phyloP scores from a whole-genome alignment of 2,329 filamentous ascomycete genomes.

The Cyclaneusma minus region DNA sequence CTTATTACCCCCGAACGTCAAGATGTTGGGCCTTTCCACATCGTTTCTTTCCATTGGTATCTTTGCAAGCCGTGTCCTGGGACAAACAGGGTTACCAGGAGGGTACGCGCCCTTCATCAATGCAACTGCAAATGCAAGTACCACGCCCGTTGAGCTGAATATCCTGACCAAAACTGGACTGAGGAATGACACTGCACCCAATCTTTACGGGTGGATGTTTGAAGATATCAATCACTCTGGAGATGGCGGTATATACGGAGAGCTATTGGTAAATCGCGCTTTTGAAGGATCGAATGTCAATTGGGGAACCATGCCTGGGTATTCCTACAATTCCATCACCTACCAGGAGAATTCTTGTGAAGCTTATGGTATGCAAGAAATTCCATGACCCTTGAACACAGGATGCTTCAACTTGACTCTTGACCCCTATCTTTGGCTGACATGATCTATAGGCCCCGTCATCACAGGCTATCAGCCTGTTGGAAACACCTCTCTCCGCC shows the following conservation, averaged over 20 bases:
- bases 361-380: slow-evolving; percentile 7
- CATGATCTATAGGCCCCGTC: slow-evolving; percentile 25
- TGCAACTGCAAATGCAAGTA: no score
- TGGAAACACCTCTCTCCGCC: slow-evolving; percentile 6
- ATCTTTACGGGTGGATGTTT: slow-evolving; percentile 17
- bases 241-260: slow-evolving; percentile 58
- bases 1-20: no score
- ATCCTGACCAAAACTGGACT: slow-evolving; percentile 3
- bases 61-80: no score
- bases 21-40: no score
- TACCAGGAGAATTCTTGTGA: slow-evolving; percentile 8
- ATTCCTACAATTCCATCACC: slow-evolving; percentile 3
- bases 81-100: no score
- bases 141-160: slow-evolving; percentile 10
- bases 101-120: no score
- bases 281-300: slow-evolving; percentile 33
- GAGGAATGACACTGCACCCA: slow-evolving; percentile 13
- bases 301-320: slow-evolving; percentile 4
- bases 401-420: background rate
- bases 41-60: no score
- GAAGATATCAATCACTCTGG: slow-evolving; percentile 20
- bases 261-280: slow-evolving; percentile 52
- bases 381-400: background rate
- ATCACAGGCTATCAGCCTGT: slow-evolving; percentile 42
- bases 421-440: slow-evolving; percentile 15